phyloP scores from a whole-genome alignment of 1,284 basidiomycete species.

The Ceratobasidium sp. region DNA sequence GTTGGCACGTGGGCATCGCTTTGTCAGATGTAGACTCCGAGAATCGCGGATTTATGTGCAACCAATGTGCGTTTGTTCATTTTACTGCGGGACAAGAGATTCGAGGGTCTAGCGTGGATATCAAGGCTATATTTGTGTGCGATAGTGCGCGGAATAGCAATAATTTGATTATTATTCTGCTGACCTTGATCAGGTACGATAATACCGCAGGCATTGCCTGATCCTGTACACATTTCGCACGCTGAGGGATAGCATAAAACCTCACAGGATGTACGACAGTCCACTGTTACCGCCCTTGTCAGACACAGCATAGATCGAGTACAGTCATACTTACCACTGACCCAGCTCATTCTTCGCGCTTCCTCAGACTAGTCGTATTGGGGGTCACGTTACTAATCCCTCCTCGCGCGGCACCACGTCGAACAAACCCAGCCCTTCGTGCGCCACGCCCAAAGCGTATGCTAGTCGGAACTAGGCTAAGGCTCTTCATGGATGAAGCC shows the following conservation, averaged over 20 bases:
- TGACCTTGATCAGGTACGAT: not conserved
- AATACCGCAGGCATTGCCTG: not conserved
- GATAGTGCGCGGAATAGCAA: not conserved
- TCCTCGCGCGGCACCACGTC: slow-evolving; percentile 23
- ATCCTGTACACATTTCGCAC: slow-evolving; percentile 16
- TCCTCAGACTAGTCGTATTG: slow-evolving; percentile 6
- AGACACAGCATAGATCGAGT: no score
- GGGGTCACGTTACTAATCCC: slow-evolving; percentile 25
- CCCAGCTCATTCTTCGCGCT: not conserved
- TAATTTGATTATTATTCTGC: not conserved
- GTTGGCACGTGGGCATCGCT: slow-evolving; percentile 21
- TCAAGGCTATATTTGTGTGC: not conserved
- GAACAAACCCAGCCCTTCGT: slow-evolving; percentile 43
- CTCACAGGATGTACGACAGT: no score
- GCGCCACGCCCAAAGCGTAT: slow-evolving; percentile 74
- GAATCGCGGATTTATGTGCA: slow-evolving; percentile 11
- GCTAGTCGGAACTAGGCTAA: slow-evolving; percentile 70
- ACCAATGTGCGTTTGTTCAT: not conserved
- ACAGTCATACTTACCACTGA: no score
- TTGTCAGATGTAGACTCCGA: slow-evolving; percentile 23
- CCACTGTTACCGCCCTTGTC: not conserved
- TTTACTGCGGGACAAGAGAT: not conserved
- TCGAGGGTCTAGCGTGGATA: not conserved
- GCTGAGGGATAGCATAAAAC: not conserved
- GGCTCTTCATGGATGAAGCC: slow-evolving; percentile 59